phyloP scores from a whole-genome alignment of 2,329 filamentous ascomycete genomes.

The Apiospora pterosperma region DNA sequence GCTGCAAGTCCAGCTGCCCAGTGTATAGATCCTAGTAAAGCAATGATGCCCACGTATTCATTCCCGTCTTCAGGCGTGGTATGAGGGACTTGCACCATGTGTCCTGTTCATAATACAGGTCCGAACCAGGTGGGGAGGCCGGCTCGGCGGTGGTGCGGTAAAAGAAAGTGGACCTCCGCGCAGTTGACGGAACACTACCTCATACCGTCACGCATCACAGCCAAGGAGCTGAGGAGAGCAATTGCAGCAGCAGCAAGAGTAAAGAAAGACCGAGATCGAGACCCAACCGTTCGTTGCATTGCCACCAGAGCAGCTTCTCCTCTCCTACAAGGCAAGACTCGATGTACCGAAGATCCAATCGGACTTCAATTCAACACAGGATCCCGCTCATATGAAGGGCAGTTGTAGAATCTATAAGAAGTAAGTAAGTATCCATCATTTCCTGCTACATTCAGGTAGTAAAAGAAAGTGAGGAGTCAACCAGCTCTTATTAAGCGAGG shows the following conservation, averaged over 20 bases:
- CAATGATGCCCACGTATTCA: constrained; percentile 30
- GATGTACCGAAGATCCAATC: neutral
- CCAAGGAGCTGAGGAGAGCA: neutral
- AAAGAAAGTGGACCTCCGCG: neutral
- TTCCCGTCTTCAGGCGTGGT: constrained; percentile 18
- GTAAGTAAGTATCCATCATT: too few species aligned
- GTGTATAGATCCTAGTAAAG: constrained; percentile 37
- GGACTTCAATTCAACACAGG: too few species aligned
- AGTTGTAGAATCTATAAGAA: too few species aligned
- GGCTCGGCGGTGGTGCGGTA: neutral
- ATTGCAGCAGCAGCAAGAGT: neutral
- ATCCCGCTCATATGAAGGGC: too few species aligned
- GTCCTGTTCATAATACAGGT: constrained; percentile 13
- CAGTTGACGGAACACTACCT: neutral
- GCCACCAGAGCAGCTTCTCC: neutral
- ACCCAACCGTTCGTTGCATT: neutral
- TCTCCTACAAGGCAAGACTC: too few species aligned
- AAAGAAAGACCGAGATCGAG: neutral
- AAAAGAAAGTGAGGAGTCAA: too few species aligned
- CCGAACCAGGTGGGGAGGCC: neutral
- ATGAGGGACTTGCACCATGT: constrained; percentile 29
- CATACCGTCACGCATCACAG: neutral
- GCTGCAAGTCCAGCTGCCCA: constrained; percentile 37
- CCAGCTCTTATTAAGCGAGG: too few species aligned
- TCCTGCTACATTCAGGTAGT: too few species aligned